phyloP scores from a whole-genome alignment of 2,329 filamentous ascomycete genomes.

The Ilyonectria sp. region DNA sequence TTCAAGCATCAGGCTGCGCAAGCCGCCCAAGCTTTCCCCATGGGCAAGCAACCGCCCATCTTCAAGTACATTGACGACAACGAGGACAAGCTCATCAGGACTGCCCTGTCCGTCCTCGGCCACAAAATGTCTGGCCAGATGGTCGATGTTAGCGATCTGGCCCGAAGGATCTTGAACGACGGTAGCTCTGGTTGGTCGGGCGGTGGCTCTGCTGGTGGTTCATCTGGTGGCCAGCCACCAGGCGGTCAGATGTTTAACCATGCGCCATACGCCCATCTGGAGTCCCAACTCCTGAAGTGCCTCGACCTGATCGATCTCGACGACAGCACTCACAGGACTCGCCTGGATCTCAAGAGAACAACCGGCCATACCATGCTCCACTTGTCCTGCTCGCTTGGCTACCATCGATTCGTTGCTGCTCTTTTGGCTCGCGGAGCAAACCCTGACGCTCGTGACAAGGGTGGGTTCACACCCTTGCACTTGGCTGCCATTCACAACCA shows the following conservation, averaged over 20 bases:
- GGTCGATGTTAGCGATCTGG: constrained; percentile 74
- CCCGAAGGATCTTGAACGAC: constrained; percentile 71
- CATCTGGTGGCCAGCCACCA: constrained; percentile 57
- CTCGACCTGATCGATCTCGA: constrained; percentile 86
- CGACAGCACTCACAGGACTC: constrained; percentile 77
- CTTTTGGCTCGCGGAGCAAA: constrained; percentile 85
- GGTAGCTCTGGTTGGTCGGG: constrained; percentile 62
- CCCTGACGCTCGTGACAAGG: constrained; percentile 81
- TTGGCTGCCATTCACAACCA: constrained; percentile 84
- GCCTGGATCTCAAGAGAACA: constrained; percentile 74
- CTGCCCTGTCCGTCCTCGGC: constrained; percentile 75
- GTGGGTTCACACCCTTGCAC: constrained; percentile 87
- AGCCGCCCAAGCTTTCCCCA: constrained; percentile 54
- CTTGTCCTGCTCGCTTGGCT: constrained; percentile 81
- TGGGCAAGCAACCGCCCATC: constrained; percentile 60
- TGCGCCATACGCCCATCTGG: constrained; percentile 67
- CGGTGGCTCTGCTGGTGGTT: constrained; percentile 46
- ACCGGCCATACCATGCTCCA: constrained; percentile 88
- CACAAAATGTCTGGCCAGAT: constrained; percentile 76
- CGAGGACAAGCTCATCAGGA: constrained; percentile 77
- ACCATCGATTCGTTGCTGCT: constrained; percentile 82
- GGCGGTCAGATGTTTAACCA: constrained; percentile 62
- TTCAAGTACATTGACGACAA: constrained; percentile 85
- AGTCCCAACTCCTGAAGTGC: constrained; percentile 78
- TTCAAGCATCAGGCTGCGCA: constrained; percentile 70